Percentiles rank a stretch among this genome's conserved stretches.
Evolutionary conservation across 805 yeast species (phyloP).

Genomic region (Phaffomyces thermotolerans): DNA sequence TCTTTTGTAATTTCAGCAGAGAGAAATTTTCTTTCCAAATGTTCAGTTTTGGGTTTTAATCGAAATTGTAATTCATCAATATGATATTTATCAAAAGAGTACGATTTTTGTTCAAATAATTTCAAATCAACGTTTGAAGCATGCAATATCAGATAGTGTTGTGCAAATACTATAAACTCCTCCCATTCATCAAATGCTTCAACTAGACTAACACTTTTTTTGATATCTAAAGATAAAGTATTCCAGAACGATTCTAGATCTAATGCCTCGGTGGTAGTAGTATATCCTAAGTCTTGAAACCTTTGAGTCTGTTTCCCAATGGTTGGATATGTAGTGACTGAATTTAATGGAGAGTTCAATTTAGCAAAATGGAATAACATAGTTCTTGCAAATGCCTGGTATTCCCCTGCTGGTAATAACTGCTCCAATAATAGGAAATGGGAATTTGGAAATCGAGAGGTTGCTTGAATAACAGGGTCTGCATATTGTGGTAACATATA

Average conservation of each 20-base stretch:
- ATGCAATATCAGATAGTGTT: slow-evolving; percentile 64
- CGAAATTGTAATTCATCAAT: neutral
- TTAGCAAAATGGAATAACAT: slow-evolving; percentile 68
- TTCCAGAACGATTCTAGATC: slow-evolving; percentile 59
- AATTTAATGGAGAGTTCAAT: slow-evolving; percentile 59
- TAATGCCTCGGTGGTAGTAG: slow-evolving; percentile 36
- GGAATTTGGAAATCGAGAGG: slow-evolving; percentile 36
- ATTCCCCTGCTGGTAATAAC: slow-evolving; percentile 52
- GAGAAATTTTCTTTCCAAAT: slow-evolving; percentile 12
- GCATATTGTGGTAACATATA: slow-evolving; percentile 68
- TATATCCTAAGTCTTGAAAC: slow-evolving; percentile 41
- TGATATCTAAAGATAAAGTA: slow-evolving; percentile 32
- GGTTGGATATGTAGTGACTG: slow-evolving; percentile 52
- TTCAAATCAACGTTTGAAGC: slow-evolving; percentile 38
- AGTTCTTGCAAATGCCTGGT: slow-evolving; percentile 63
- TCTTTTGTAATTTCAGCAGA: slow-evolving; percentile 7
- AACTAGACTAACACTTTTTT: slow-evolving; percentile 35
- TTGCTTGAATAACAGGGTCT: slow-evolving; percentile 48
- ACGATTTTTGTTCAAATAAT: neutral
- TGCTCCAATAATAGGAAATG: slow-evolving; percentile 69
- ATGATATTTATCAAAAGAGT: neutral
- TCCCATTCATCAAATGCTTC: slow-evolving; percentile 83
- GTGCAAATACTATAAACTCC: slow-evolving; percentile 68
- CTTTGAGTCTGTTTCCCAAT: slow-evolving; percentile 42
- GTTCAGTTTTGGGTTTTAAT: slow-evolving; percentile 3